These are phyloP conservation scores for Capsella bursapastoris DNA, from an alignment of 345 rosid species.

Conservation along the genomic window DNA sequence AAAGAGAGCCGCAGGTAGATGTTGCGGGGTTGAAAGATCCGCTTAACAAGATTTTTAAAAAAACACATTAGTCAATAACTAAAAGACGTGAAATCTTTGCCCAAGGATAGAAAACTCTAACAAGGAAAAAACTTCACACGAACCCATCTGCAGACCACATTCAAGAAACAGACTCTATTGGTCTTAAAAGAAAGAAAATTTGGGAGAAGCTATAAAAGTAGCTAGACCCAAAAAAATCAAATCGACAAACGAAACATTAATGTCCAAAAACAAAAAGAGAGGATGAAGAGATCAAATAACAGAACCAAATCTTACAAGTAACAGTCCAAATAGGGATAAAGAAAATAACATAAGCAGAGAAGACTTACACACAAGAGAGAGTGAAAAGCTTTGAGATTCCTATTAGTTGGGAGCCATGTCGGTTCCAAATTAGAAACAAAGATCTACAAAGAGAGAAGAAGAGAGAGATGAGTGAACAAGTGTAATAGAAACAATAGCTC, in stretches of 20 bases:
- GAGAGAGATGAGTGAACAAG: slow-evolving; percentile 11
- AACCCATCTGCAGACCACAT: neutral
- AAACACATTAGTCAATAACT: slow-evolving; percentile 10
- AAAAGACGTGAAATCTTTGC: slow-evolving; percentile 1
- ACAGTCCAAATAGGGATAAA: slow-evolving; percentile 8
- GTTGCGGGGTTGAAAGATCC: slow-evolving; percentile 32
- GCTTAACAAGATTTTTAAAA: slow-evolving; percentile 17
- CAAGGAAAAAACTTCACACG: slow-evolving; percentile 6
- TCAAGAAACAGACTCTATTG: neutral
- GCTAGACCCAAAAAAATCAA: neutral
- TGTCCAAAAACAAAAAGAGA: neutral
- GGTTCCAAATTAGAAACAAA: slow-evolving; percentile 58
- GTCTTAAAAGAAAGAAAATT: neutral
- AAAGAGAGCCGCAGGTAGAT: neutral
- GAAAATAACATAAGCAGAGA: neutral
- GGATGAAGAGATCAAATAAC: neutral
- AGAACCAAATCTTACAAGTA: slow-evolving; percentile 21
- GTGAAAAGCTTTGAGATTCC: slow-evolving; percentile 38
- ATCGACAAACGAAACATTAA: neutral
- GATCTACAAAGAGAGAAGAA: slow-evolving; percentile 17
- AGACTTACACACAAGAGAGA: slow-evolving; percentile 20
- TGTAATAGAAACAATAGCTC: slow-evolving; percentile 47
- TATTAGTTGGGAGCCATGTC: slow-evolving; percentile 67
- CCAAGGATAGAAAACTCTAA: neutral
- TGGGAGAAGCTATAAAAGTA: neutral